Conservation (phyloP, 257 asterid genomes). For the Solanum rostratum region DNA sequence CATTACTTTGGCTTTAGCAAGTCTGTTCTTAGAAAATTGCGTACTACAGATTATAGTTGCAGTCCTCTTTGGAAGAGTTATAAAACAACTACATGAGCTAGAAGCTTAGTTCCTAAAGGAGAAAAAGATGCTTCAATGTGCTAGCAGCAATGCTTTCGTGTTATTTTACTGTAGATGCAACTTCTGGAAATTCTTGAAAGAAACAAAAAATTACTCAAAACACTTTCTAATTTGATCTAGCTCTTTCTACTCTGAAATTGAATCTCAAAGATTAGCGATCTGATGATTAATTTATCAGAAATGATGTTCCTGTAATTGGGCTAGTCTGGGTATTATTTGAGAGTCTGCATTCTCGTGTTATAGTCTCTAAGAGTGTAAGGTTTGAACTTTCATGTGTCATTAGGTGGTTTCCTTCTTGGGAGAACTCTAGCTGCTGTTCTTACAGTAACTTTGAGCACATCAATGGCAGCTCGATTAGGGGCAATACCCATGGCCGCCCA, state of each 20-base stretch:
- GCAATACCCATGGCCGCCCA: constrained; percentile 42
- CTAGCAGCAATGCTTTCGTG: neutral
- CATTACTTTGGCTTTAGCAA: neutral
- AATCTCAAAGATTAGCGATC: neutral
- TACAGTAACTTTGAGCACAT: constrained; percentile 34
- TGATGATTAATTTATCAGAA: neutral
- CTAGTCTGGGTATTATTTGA: neutral
- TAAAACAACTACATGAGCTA: neutral
- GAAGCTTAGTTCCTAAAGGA: neutral
- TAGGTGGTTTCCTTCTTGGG: constrained; percentile 43
- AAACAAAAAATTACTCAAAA: neutral
- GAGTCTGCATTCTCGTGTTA: neutral
- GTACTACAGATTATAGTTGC: neutral
- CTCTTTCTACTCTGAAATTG: neutral
- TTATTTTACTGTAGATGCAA: neutral
- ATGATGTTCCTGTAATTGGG: neutral
- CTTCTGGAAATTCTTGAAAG: neutral
- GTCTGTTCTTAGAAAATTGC: neutral
- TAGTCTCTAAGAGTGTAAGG: neutral
- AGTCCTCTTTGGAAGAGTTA: neutral
- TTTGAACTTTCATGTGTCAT: neutral
- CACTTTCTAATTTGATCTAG: neutral
- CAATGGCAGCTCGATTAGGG: constrained; percentile 43
- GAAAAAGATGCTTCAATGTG: neutral
- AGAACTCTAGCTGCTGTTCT: constrained; percentile 35